Evolutionary conservation across 306 rosid genomes (phyloP), one percentile per base, ranked within the genome.

Genomic region (Sindora glabra): DNA sequence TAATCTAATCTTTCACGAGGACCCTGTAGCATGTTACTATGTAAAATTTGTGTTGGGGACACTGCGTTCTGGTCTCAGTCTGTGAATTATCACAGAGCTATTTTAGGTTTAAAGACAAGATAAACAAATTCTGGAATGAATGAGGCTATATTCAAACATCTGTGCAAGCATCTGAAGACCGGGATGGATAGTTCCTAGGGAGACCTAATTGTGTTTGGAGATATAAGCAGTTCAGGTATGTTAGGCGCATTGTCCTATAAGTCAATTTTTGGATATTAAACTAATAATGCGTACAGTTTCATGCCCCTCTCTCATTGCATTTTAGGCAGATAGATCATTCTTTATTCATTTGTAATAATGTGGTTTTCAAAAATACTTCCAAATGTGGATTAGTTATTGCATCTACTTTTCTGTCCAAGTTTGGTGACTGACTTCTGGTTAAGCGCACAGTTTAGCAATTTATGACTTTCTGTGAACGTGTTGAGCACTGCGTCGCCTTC

Each of bases 221-320:
- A 29, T 49, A 38, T 51, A 69, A 47, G 59, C 34, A 29, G n/a
- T 81, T 74, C 74, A 80, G 90, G 94, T 86, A 84, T 21, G 59
- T 67, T n/a, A n/a, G n/a, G n/a, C n/a, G n/a, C n/a, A n/a, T n/a
- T n/a, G n/a, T n/a, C n/a, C n/a, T n/a, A n/a, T n/a, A n/a, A n/a
- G n/a, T n/a, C n/a, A n/a, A n/a, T n/a, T n/a, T n/a, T n/a, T n/a
- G n/a, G n/a, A n/a, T n/a, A n/a, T n/a, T n/a, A n/a, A n/a, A n/a
- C n/a, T n/a, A n/a, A n/a, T n/a, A n/a, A n/a, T n/a, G n/a, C n/a
- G n/a, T n/a, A n/a, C n/a, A n/a, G n/a, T n/a, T 71, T 40, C 39
- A 23, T 45, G 58, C 33, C 7, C 45, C 62, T 53, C 17, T 34
- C 15, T 41, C 53, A 15, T 62, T 68, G n/a, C n/a, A n/a, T n/a